Conservation (phyloP, 352 stramenopile genomes). For the Phytophthora rubi region DNA sequence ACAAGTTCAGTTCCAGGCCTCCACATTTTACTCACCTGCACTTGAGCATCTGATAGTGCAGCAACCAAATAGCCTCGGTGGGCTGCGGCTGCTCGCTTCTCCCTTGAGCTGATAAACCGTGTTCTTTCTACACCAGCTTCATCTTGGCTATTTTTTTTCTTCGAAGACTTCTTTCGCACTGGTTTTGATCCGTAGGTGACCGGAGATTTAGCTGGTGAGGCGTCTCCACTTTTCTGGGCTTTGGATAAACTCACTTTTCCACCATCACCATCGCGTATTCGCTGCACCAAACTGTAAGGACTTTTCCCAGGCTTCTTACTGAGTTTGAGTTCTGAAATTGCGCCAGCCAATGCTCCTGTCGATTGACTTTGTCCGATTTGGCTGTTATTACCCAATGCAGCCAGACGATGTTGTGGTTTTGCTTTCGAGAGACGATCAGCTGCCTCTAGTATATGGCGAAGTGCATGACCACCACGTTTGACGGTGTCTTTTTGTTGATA, state of each 20-base stretch:
- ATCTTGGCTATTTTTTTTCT: slow-evolving; percentile 12
- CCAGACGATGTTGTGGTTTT: slow-evolving; percentile 54
- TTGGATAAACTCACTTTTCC: slow-evolving; percentile 14
- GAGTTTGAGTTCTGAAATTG: slow-evolving; percentile 47
- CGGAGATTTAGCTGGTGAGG: slow-evolving; percentile 16
- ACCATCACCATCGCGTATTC: slow-evolving; percentile 23
- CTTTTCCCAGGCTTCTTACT: slow-evolving; percentile 44
- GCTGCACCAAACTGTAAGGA: slow-evolving; percentile 65
- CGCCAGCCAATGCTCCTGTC: slow-evolving; percentile 48
- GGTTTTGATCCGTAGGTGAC: neutral
- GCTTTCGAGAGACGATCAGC: slow-evolving; percentile 48
- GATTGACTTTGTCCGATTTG: slow-evolving; percentile 46
- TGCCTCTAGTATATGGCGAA: slow-evolving; percentile 81
- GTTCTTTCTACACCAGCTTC: slow-evolving; percentile 5
- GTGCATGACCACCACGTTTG: slow-evolving; percentile 49
- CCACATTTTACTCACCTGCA: slow-evolving; percentile 42
- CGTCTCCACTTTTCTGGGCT: slow-evolving; percentile 8
- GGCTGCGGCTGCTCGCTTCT: slow-evolving; percentile 56
- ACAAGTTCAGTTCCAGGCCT: neutral
- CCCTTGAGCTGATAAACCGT: slow-evolving; percentile 58
- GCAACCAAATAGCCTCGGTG: slow-evolving; percentile 71
- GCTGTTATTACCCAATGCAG: slow-evolving; percentile 41
- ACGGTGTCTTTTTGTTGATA: slow-evolving; percentile 60
- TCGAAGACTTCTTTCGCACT: slow-evolving; percentile 30
- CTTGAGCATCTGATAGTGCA: slow-evolving; percentile 63